phyloP scores from a whole-genome alignment of 2,329 filamentous ascomycete genomes.

The Seiridium cupressi region DNA sequence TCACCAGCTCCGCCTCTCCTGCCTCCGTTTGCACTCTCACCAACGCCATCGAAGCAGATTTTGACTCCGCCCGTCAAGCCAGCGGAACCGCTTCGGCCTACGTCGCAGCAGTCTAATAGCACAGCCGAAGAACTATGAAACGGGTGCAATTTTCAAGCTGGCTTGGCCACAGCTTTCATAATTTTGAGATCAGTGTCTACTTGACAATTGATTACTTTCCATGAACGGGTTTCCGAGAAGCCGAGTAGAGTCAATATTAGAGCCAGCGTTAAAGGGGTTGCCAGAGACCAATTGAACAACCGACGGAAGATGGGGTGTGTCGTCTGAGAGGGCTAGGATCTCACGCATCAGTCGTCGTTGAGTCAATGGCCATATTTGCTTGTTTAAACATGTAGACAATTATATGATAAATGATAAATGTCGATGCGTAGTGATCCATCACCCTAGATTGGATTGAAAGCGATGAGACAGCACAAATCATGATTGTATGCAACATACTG shows the following conservation, averaged over 20 bases:
- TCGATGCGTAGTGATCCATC: background rate
- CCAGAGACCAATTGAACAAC: no score
- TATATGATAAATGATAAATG: background rate
- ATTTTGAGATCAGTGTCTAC: background rate
- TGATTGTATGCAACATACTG: no score
- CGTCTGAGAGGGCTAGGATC: no score
- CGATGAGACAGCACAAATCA: background rate
- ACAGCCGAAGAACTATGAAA: constrained; percentile 8
- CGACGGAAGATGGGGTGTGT: no score
- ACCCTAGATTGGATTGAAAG: background rate
- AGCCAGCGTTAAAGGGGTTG: background rate
- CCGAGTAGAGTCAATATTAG: background rate
- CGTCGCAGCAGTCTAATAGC: constrained; percentile 21
- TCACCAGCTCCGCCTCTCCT: constrained; percentile 43
- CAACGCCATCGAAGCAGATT: constrained; percentile 55
- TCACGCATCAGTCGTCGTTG: background rate
- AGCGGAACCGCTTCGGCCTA: constrained; percentile 27
- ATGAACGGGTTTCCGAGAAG: background rate
- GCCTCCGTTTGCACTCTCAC: constrained; percentile 57
- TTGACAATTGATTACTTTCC: background rate
- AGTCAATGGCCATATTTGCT: background rate
- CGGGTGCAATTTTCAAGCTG: background rate
- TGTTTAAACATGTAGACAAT: background rate
- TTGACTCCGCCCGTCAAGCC: constrained; percentile 61
- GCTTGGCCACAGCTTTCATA: background rate